Evolutionary conservation across 169 alveolate species (phyloP).

Genomic region (Cryptosporidium canis): DNA sequence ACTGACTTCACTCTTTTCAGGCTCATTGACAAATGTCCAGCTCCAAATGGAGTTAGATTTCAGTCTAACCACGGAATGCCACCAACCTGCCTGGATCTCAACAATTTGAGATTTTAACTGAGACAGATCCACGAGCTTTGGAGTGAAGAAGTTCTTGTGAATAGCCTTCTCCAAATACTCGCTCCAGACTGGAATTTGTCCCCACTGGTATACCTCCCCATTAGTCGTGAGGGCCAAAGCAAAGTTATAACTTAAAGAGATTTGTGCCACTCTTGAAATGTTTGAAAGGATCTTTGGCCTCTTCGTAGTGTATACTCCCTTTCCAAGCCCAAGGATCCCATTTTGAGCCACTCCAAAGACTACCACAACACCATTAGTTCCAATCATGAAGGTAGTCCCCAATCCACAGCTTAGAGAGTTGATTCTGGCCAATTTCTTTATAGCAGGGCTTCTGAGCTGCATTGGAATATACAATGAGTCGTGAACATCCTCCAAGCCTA

Average conservation of each 20-base stretch:
- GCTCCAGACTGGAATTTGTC: slow-evolving; percentile 63
- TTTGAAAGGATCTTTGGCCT: slow-evolving; percentile 59
- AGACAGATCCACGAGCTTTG: slow-evolving; percentile 11
- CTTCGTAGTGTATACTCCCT: slow-evolving; percentile 56
- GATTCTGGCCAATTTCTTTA: slow-evolving; percentile 43
- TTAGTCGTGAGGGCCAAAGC: slow-evolving; percentile 40
- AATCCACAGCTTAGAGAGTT: slow-evolving; percentile 54
- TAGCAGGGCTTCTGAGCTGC: slow-evolving; percentile 66
- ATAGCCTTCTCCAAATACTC: slow-evolving; percentile 2
- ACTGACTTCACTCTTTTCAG: background rate
- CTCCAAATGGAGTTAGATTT: slow-evolving; percentile 34
- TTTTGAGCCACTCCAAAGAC: slow-evolving; percentile 64
- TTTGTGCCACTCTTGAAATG: slow-evolving; percentile 22
- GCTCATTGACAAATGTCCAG: slow-evolving; percentile 38
- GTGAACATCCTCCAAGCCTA: slow-evolving; percentile 59
- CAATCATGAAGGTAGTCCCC: slow-evolving; percentile 61
- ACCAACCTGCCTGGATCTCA: slow-evolving; percentile 70
- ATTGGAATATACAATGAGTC: slow-evolving; percentile 49
- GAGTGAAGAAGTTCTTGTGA: slow-evolving; percentile 36
- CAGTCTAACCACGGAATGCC: slow-evolving; percentile 64
- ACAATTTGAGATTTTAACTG: slow-evolving; percentile 6
- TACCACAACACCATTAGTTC: slow-evolving; percentile 28
- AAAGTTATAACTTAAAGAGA: slow-evolving; percentile 61
- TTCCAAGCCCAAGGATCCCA: slow-evolving; percentile 68
- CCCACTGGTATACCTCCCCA: slow-evolving; percentile 71